Base-by-base conservation (phyloP, 2,329 filamentous ascomycete genomes). In the Cordyceps cicadae region DNA sequence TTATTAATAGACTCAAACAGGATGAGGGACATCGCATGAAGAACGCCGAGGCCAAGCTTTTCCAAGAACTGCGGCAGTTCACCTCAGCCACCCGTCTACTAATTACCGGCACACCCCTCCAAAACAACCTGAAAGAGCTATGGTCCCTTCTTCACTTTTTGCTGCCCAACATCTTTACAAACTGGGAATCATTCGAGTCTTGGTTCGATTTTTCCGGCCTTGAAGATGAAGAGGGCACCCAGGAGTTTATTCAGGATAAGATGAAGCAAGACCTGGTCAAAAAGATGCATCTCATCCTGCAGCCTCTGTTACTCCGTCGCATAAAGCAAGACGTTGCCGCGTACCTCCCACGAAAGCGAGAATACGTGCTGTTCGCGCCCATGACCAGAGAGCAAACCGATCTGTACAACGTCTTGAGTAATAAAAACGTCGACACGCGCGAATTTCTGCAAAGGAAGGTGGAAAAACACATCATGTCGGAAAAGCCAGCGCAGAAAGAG, bases 171-270 rank as follows among this genome's bases (percentile, higher is more conserved):
- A 92, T 97, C 37, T 99, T 99, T 67, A 91, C 92, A 51, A 90
- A 96, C 67, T 87, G 95, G 72, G 90, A 95, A 52, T 91, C 90
- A 0, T 99, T 99, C 62, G 90, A 97, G 69, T 86, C 86, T 1
- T 97, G 93, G 92, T 99, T 99, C 64, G 93, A 99, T 71, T 99
- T 99, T 67, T 94, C 90, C 0, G 92, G 92, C 8, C 80, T 99
- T 1, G 85, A 95, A 60, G 90, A 97, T 62, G 90, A 92, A 65
- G 81, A 88, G 41, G 87, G 86, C 0, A 88, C 91, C 1, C 86
- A 90, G 54, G 85, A 92, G 50, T 88, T 96, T 56, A 81, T 95
- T 7, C 87, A 87, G 3, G 89, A 96, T 67, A 85, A 89, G 59
- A 84, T 87, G 64, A 78, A 78, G 43, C 75, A 78, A 43, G 75